Conservation (phyloP, 108 stramenopile species). For the Schizochytrium sp. region DNA sequence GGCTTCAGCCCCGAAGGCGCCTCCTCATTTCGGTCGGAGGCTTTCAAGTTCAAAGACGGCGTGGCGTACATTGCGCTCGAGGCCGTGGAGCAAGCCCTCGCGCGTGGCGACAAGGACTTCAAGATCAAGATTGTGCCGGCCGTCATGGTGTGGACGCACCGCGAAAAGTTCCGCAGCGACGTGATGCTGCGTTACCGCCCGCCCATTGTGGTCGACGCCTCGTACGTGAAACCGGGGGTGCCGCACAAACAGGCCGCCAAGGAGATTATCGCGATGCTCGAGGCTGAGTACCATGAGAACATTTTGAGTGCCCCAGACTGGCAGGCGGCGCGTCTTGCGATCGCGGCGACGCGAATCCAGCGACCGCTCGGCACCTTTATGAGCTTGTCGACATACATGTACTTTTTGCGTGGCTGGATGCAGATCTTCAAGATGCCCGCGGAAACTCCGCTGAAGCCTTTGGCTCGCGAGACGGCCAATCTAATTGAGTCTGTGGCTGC, state of each 20-base stretch:
- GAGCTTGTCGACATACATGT: slow-evolving; percentile 19
- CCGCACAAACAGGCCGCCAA: not conserved
- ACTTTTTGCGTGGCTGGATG: slow-evolving; percentile 5
- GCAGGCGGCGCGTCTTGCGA: not conserved
- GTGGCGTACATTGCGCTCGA: slow-evolving; percentile 10
- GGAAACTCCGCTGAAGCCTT: not conserved
- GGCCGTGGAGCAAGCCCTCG: not conserved
- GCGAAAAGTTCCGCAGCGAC: not conserved
- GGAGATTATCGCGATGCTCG: not conserved
- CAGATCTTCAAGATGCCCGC: not conserved
- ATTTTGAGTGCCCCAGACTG: not conserved
- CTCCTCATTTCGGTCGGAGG: not conserved
- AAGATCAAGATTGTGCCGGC: not conserved
- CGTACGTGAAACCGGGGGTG: not conserved
- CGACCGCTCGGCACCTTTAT: slow-evolving; percentile 1
- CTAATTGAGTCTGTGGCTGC: not conserved
- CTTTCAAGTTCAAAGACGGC: slow-evolving; percentile 10
- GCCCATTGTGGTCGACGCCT: not conserved
- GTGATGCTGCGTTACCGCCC: not conserved
- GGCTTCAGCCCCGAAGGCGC: slow-evolving; percentile 11
- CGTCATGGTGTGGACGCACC: slow-evolving; percentile 11
- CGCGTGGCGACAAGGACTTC: not conserved
- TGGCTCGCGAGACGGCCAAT: not conserved
- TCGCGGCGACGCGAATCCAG: not conserved
- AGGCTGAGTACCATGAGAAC: not conserved